Base-by-base conservation (phyloP, 805 yeast species). In the Candida berthetii region DNA sequence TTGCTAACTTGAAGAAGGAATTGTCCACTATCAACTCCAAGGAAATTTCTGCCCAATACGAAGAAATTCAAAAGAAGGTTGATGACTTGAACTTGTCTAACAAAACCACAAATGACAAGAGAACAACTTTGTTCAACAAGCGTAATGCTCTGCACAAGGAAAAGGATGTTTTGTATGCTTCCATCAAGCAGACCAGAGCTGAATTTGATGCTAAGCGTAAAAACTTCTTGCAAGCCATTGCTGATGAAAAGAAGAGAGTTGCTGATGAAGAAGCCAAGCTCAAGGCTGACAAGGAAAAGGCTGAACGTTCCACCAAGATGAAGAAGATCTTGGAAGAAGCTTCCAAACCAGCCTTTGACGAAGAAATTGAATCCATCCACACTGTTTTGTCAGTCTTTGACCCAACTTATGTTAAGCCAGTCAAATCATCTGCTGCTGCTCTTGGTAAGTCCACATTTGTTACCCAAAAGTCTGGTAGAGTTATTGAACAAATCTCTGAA, bases 311-410 rank as follows among this genome's bases (percentile, higher is more conserved):
- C 60, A 73, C 72, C 65, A 79, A 72, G 54, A 84, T 82, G 42
- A 87, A 86, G 53, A 71, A 76, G 57, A 78, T 78, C 56, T 77
- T 85, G 69, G 74, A 79, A 40, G 85, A 79, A 48, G 89, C 89
- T 37, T 78, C 85, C 22, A 63, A 65, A 52, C 96, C 98, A 24
- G 98, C 97, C 22, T 90, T 84, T 66, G 78, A 82, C 44, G 67
- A 67, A 36, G 96, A 93, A 66, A 82, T 91, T 54, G 72, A 73
- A 50, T 70, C 82, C 48, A 85, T 93, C 55, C 86, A 89, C 63
- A 68, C 74, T 42, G 72, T 89, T 59, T 72, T 90, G 60, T 57
- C 67, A 31, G 77, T 77, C 64, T 86, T 93, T 53, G 96, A 89
- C 58, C 93, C 95, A 51, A 58, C 82, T 37, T 80, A 77, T 64